Conservation (phyloP, 2,329 filamentous ascomycete species). For the Sporothrix sp. region DNA sequence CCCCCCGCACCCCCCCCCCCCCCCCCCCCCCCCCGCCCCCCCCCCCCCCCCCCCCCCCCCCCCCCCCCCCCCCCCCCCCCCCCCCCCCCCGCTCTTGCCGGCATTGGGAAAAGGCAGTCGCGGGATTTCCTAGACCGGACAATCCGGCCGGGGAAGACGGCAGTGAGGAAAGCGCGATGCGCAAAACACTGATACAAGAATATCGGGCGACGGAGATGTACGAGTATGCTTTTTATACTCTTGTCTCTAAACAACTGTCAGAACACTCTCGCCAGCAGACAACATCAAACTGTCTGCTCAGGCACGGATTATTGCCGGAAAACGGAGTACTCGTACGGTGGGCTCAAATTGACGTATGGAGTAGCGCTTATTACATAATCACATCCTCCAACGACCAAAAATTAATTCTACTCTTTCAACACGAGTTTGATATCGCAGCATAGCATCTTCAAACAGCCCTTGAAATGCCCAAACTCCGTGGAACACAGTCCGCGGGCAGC, state of each 20-base stretch:
- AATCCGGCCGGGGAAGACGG: conserved; percentile 2
- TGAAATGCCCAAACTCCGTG: conserved; percentile 1
- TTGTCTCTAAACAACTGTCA: neutral
- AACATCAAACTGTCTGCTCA: neutral
- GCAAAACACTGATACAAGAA: neutral
- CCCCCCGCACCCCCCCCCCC: no score
- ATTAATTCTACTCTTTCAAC: neutral
- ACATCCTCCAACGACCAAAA: neutral
- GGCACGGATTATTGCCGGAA: no score
- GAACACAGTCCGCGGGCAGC: neutral
- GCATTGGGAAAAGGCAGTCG: no score
- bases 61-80: no score
- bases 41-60: no score
- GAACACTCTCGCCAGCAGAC: neutral
- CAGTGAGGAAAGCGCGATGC: neutral
- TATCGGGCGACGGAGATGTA: neutral
- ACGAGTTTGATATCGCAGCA: neutral
- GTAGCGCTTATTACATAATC: neutral
- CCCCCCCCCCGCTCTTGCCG: no score
- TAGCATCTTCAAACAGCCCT: no score
- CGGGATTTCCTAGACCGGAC: neutral
- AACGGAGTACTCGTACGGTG: no score
- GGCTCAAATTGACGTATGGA: no score
- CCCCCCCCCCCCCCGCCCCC: no score
- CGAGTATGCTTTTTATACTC: neutral